Evolutionary conservation across 2,329 filamentous ascomycete genomes (phyloP), one percentile per base, ranked within the genome.

Genomic region (Colletotrichum theobromicola): DNA sequence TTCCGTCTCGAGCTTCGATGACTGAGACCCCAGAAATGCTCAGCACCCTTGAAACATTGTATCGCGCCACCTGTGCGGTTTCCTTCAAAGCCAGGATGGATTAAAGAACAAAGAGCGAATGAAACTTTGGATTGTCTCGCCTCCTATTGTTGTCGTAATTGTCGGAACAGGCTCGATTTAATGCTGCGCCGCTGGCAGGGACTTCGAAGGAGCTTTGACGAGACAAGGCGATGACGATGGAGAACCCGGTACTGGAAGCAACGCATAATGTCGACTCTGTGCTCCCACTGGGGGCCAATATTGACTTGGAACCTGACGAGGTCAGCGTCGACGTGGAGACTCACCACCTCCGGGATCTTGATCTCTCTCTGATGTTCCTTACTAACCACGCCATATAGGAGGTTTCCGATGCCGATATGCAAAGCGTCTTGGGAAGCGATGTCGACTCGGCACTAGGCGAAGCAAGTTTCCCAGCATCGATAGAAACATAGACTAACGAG

Each of bases 361-460:
- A 26, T 16, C 32, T 21, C 28, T 60, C 15, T n/a, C 26, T n/a
- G n/a, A 34, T 26, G 53, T 42, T 24, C 21, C 57, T 63, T 26
- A 42, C 70, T 69, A 28, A 65, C 28, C 26, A 50, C 12, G 12
- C 18, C 21, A 16, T 35, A 21, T 9, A 77, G 75, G 68, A 74
- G 10, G 63, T 74, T 62, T 58, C 66, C 26, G 74, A 67, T 12
- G 53, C 69, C 26, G 76, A 77, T 26, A 32, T 77, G 60, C 75
- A 76, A 26, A 76, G 74, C 57, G 64, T 74, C 46, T 32, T 67
- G 15, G 74, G 62, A 6, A 76, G 74, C 50, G 76, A 77, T 50
- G 67, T 75, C 15, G 81, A 82, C 68, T 82, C 81, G 46, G 80
- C 81, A 34, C 69, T 82, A 8, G 81, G 79, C 69, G 79, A 79